These are phyloP conservation scores for Pseudoscleropodium purum DNA, from an alignment of 225 moss, liverwort and hornwort species.

Conservation along the genomic window DNA sequence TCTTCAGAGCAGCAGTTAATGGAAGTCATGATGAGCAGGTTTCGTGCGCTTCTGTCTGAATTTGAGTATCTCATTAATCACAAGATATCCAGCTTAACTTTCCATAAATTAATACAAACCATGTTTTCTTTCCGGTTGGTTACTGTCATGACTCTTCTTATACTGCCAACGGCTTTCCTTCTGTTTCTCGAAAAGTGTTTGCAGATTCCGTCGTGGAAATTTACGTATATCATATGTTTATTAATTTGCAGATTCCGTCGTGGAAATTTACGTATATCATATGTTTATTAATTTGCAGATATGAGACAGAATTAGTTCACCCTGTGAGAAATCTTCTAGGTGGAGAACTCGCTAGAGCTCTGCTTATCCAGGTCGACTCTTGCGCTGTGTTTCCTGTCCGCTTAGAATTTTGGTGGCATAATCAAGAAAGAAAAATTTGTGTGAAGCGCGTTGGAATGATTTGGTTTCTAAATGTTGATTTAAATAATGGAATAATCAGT, in stretches of 20 bases:
- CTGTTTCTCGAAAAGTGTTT: neutral
- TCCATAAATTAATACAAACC: neutral
- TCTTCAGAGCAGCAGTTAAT: conserved; percentile 70
- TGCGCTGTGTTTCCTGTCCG: neutral
- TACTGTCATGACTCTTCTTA: neutral
- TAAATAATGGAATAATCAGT: neutral
- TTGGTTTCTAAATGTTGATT: neutral
- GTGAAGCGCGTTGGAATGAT: neutral
- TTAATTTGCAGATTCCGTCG: conserved; percentile 36
- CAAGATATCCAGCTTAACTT: neutral
- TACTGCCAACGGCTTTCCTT: neutral
- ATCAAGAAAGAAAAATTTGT: neutral
- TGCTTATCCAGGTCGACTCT: conserved; percentile 76
- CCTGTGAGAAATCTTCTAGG: conserved; percentile 70
- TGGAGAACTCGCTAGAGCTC: conserved; percentile 83
- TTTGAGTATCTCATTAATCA: neutral
- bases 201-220: neutral
- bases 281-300: conserved; percentile 37
- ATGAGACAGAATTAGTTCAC: conserved; percentile 74
- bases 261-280: neutral
- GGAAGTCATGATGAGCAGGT: conserved; percentile 69
- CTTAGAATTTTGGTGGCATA: neutral
- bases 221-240: neutral
- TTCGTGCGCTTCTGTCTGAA: neutral
- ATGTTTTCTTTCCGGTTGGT: neutral